A percentile compares a stretch with the other conserved stretches of the same genome.
Conservation (phyloP, 331 rosid species). For the Rosa hybrid region DNA sequence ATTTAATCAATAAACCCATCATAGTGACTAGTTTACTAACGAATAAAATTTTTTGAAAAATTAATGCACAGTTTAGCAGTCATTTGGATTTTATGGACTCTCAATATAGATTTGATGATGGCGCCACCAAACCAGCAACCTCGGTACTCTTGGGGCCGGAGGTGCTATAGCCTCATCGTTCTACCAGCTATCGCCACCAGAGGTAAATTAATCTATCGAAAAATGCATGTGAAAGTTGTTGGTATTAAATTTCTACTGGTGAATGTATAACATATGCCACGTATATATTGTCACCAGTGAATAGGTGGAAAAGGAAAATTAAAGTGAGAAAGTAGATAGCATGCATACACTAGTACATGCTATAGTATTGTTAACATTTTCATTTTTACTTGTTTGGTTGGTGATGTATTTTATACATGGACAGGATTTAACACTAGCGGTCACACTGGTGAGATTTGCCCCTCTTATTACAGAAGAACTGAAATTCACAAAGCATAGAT, state of each 20-base stretch:
- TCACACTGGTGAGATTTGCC: constrained; percentile 13
- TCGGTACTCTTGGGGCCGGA: constrained; percentile 4
- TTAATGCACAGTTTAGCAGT: neutral
- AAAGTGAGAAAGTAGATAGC: no score
- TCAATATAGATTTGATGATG: constrained; percentile 7
- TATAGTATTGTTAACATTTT: no score
- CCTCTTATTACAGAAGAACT: neutral
- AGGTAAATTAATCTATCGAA: neutral
- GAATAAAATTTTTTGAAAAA: neutral
- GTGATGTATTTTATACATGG: neutral
- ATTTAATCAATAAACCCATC: no score
- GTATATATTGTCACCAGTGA: no score
- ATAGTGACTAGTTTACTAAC: no score
- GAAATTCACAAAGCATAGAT: constrained; percentile 6
- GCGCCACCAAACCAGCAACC: constrained; percentile 16
- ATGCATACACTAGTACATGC: no score
- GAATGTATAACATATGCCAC: no score
- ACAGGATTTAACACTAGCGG: constrained; percentile 13
- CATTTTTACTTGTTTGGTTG: neutral
- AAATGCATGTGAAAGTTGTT: no score
- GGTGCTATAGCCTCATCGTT: constrained; percentile 7
- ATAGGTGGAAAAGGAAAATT: no score
- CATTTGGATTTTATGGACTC: constrained; percentile 14
- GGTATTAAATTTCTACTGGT: no score
- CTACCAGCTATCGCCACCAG: constrained; percentile 24